Percentiles rank a stretch among this genome's conserved stretches.
Conservation (phyloP, 2,329 filamentous ascomycete genomes). For the Tolypocladium inflatum region DNA sequence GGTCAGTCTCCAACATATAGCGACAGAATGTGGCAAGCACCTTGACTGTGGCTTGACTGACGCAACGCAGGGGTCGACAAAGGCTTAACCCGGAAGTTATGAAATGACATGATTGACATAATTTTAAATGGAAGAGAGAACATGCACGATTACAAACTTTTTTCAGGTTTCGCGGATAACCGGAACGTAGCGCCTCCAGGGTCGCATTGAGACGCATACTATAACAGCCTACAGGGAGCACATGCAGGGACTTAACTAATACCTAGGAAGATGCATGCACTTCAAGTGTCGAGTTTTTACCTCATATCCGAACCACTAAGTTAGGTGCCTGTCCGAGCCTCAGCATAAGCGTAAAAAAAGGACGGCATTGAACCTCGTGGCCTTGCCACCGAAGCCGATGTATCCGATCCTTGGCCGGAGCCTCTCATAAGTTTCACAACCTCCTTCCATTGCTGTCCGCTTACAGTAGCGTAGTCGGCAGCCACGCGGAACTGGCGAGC, state of each 20-base stretch:
- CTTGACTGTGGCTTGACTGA: neutral
- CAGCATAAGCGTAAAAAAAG: neutral
- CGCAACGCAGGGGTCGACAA: neutral
- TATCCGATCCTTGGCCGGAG: neutral
- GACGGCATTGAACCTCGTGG: neutral
- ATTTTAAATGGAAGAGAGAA: too few species aligned
- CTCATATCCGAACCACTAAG: neutral
- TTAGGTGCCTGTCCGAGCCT: neutral
- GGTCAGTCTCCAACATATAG: neutral
- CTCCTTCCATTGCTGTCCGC: neutral
- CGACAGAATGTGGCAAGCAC: neutral
- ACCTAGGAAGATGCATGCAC: neutral
- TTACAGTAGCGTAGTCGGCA: neutral
- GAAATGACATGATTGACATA: neutral
- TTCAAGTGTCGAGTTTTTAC: neutral
- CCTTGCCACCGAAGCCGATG: neutral
- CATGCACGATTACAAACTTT: neutral
- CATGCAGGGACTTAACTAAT: neutral
- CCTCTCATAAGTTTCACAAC: neutral
- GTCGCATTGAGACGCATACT: neutral
- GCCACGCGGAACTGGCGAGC: neutral
- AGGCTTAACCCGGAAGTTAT: neutral
- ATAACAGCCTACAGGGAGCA: neutral
- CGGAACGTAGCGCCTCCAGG: neutral
- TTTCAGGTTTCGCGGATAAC: neutral